A percentile compares a stretch with the other conserved stretches of the same genome.
These are phyloP conservation scores for Coprinopsis cinerea DNA, from an alignment of 768 basidiomycete genomes.

Conservation along the genomic window DNA sequence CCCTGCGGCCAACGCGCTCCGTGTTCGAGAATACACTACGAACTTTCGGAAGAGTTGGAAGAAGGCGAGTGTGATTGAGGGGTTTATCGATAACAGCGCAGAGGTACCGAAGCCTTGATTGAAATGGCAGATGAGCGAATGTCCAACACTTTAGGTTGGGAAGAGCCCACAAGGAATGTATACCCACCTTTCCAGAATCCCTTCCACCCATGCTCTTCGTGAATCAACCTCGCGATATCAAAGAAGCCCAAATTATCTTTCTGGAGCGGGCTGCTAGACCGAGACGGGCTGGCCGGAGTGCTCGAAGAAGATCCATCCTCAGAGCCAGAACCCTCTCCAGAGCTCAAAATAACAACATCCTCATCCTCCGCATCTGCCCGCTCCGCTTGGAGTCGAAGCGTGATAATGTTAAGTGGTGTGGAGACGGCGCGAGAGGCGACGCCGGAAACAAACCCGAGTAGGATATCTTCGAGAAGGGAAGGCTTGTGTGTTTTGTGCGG, in stretches of 20 bases:
- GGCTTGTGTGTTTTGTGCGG: constrained; percentile 23
- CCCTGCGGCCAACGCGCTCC: constrained; percentile 9
- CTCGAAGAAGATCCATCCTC: background rate
- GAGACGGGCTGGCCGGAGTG: background rate
- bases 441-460: constrained; percentile 52
- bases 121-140: too few relatives aligned
- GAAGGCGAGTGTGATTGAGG: constrained; percentile 50
- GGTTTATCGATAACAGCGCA: constrained; percentile 46
- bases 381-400: constrained; percentile 46
- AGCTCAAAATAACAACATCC: constrained; percentile 13
- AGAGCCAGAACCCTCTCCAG: constrained; percentile 14
- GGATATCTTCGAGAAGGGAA: constrained; percentile 41
- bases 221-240: constrained; percentile 36
- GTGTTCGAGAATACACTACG: constrained; percentile 20
- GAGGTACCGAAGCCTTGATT: constrained; percentile 44
- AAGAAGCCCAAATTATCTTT: constrained; percentile 18
- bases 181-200: constrained; percentile 64
- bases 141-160: too few relatives aligned
- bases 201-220: constrained; percentile 38
- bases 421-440: constrained; percentile 49
- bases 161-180: too few relatives aligned
- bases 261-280: background rate
- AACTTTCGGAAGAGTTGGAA: constrained; percentile 45
- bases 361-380: constrained; percentile 28
- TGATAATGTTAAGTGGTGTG: constrained; percentile 51